A percentile compares a stretch with the other conserved stretches of the same genome.
Evolutionary conservation across 192 early-diverging fungal genomes (phyloP).

Genomic region (Linnemannia exigua): DNA sequence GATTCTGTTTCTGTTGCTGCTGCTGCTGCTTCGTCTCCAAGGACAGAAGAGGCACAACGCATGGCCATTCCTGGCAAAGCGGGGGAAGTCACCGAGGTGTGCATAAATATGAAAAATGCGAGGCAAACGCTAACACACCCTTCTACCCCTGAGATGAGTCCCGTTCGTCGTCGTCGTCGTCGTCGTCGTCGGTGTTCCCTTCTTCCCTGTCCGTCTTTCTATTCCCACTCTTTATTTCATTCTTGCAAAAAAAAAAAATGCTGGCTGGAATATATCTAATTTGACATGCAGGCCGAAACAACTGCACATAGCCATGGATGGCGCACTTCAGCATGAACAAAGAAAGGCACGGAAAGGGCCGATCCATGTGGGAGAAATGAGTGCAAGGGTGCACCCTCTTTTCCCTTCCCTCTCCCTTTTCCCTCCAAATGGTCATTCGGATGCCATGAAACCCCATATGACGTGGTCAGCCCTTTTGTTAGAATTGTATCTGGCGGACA

Average conservation of each 20-base stretch:
- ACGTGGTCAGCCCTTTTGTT: background rate
- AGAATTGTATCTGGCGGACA: background rate
- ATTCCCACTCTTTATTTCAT: background rate
- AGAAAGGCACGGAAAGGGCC: background rate
- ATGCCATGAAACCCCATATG: background rate
- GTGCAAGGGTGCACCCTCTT: background rate
- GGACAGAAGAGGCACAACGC: background rate
- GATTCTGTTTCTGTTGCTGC: background rate
- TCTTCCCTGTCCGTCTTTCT: background rate
- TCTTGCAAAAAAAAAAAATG: background rate
- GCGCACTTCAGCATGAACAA: background rate
- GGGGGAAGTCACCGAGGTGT: too few relatives aligned
- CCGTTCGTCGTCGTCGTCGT: too few relatives aligned
- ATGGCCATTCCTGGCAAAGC: background rate
- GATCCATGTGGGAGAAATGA: background rate
- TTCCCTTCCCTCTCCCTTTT: background rate
- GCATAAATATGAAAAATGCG: background rate
- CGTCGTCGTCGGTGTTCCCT: too few relatives aligned
- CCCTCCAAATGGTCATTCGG: conserved; percentile 7
- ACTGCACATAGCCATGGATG: background rate
- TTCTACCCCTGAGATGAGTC: background rate
- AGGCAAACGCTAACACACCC: background rate
- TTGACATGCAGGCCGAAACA: background rate
- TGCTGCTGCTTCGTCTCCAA: background rate
- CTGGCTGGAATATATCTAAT: background rate